Base-by-base conservation (phyloP, 2,329 filamentous ascomycete genomes). In the Hypomyces perniciosus region DNA sequence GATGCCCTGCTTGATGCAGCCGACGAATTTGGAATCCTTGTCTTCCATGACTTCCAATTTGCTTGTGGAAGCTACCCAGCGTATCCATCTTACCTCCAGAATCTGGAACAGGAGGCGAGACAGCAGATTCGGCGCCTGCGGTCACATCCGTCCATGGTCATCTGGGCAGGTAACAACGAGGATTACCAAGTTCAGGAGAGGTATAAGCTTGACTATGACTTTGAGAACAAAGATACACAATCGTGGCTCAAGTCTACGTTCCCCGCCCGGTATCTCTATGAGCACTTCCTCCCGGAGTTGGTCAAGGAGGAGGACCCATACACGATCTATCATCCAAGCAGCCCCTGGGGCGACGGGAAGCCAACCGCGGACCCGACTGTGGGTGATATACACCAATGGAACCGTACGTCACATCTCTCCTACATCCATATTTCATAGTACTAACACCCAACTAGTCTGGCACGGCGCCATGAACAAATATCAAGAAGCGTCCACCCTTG, bases 111-210 rank as follows among this genome's bases (percentile, higher is more conserved):
- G 13, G 84, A 87, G 62, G 81, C 80, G 38, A 70, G 74, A 38
- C 77, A 82, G 48, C 85, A 88, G 59, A 74, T 88, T 42, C 75
- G 76, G 43, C 69, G 79, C 7, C 62, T 85, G 33, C 69, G 79
- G 44, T 73, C 77, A 46, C 81, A 84, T 55, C 78, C 88, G 1
- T 88, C 80, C 0, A 77, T 93, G 51, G 79, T 87, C 8, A 80
- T 92, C 42, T 92, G 83, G 70, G 86, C 85, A 5, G 89, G 89
- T 2, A 92, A 91, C 65, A 93, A 93, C 59, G 88, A 92, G 64
- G 88, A 74, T 61, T 92, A 92, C 62, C 84, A 90, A 64, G 84
- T 90, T 9, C 81, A 85, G 58, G 86, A 91, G 64, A 73, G 76
- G 12, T 81, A 79, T 55, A 74, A 78, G 2, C 73, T 92, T 49